Base-by-base conservation (phyloP, 768 basidiomycete species). In the Dioszegia crocea region DNA sequence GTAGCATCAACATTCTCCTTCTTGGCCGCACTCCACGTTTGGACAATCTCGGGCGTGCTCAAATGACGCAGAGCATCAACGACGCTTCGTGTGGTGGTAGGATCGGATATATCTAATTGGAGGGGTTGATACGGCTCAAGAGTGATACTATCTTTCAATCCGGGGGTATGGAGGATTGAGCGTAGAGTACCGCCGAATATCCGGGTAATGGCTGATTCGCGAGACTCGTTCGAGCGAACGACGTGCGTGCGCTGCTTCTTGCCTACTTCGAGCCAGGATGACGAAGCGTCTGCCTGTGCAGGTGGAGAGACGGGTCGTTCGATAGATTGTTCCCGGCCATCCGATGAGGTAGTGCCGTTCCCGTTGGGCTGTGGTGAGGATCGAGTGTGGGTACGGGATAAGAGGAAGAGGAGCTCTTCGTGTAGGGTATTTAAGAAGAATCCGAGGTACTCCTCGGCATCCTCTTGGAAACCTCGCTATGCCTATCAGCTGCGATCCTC, bases 391-490 rank as follows among this genome's bases (percentile, higher is more conserved):
- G 59, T 66, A 3, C 84, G 81, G 5, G 84, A 80, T 6, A 84
- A 76, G n/a, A 94, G 78, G 2, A 82, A 80, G 3, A 89, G 78
- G 11, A 97, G 74, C 78, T 98, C 94, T 74, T 99, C 94, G 75
- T 94, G 91, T 4, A 99, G 80, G 0, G 91, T 89, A 67, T 97
- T 91, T 24, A 97, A 81, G 78, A 90, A 94, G 79, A 96, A 97
- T 2, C 94, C 94, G n/a, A 98, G 81, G 76, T 96, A 98, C 77
- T 99, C 94, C 76, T 99, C 93, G 10, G 93, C 94, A 59, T 99
- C 94, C 75, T 99, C 94, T 78, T 99, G 94, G 59, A 91, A 89
- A 0, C 92, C 92, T 36, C 89, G 85, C 84, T 91, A 61, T n/a
- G n/a, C n/a, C 40, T 55, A 36, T 41, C 67, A 52, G 59, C 50